Evolutionary conservation across 106 monocot species (phyloP).

Genomic region (Narthecium ossifragum): DNA sequence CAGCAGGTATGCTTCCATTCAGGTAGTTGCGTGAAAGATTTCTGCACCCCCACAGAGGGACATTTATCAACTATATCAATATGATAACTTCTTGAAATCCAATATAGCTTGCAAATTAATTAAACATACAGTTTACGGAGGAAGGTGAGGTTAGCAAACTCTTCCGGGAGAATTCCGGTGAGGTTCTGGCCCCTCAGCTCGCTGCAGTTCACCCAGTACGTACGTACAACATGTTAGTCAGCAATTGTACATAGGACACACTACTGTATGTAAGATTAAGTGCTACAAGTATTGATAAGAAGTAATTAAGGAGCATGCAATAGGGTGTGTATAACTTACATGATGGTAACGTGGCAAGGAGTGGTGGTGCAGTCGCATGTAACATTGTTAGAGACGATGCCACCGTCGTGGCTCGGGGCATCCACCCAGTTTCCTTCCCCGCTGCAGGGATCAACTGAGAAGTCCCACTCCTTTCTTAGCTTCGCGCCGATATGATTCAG

Average conservation of each 20-base stretch:
- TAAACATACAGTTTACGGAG: slow-evolving; percentile 15
- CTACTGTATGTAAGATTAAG: too few species aligned
- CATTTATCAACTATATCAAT: not conserved
- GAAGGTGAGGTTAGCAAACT: slow-evolving; percentile 40
- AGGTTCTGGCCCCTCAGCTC: slow-evolving; percentile 46
- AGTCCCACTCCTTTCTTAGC: slow-evolving; percentile 29
- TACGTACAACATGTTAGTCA: not conserved
- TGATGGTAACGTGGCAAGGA: slow-evolving; percentile 28
- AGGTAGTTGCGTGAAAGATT: slow-evolving; percentile 46
- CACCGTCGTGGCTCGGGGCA: not conserved
- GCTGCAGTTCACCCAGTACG: slow-evolving; percentile 7
- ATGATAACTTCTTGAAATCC: not conserved
- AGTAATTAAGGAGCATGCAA: too few species aligned
- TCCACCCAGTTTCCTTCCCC: slow-evolving; percentile 12
- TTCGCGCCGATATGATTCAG: slow-evolving; percentile 17
- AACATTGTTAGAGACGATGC: slow-evolving; percentile 7
- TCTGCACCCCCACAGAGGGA: too few species aligned
- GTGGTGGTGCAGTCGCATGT: slow-evolving; percentile 32
- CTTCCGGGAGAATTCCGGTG: slow-evolving; percentile 35
- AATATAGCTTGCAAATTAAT: not conserved
- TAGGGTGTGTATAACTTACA: too few species aligned
- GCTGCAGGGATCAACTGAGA: slow-evolving; percentile 40
- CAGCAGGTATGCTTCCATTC: slow-evolving; percentile 46
- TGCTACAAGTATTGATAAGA: too few species aligned
- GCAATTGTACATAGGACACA: too few species aligned